Base-by-base conservation (phyloP, 208 protist genomes). In the Angomonas deanei region DNA sequence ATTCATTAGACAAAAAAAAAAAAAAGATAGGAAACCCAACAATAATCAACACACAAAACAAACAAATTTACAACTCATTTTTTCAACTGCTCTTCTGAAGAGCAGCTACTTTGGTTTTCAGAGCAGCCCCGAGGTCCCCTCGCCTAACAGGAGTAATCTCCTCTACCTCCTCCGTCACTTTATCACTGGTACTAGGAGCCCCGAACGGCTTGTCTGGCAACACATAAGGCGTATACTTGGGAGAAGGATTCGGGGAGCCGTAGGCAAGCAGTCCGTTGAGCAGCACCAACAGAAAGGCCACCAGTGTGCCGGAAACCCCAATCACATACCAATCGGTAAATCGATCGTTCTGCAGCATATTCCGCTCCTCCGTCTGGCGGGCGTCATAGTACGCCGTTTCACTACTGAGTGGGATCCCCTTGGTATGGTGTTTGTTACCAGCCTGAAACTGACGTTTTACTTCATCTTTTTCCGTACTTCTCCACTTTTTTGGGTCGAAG, bases 181-280 rank as follows among this genome's bases (percentile, higher is more conserved):
- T 39, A 10, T 32, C 32, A 4, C 31, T n/a, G 10, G n/a, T 39
- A 34, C 6, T 53, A 26, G 17, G 17, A 26, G 42, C 3, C 4
- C 5, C 4, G 23, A 50, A 50, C 8, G 42, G 15, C 5, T 10
- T 50, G 42, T 10, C 13, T 3, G 42, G 42, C 5, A 19, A 19
- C 15, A 54, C 70, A 58, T 88, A 90, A 10, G 86, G 82, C 13
- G 80, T 75, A 47, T 93, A 93, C 65, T 82, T 74, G 6, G 86
- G 82, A 2, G 80, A 78, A 11, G 82, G 80, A 30, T 74, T 72
- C 2, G 86, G 82, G 65, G 79, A 64, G 26, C 85, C 82, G 23
- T 67, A 76, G n/a, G 82, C 78, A 47, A 87, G 53, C 11, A 87
- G n/a, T 5, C 84, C 13, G 42, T 86, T 85, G 27, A 88, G 61